Evolutionary conservation across 805 yeast genomes (phyloP).

Genomic region (Metschnikowia gruessii): DNA sequence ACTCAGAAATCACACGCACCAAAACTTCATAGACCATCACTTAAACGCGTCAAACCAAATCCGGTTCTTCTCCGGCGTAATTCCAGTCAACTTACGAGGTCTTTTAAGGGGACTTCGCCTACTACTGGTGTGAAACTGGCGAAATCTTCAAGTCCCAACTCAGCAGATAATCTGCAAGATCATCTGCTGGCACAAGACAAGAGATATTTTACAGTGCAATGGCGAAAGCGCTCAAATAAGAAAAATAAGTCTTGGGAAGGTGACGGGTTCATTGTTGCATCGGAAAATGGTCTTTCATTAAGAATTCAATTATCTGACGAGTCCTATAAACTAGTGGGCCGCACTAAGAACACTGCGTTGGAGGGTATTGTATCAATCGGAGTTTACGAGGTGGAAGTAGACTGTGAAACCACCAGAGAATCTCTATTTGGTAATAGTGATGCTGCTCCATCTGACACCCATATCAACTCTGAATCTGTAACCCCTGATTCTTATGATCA

Average conservation of each 20-base stretch:
- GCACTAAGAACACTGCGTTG: conserved; percentile 12
- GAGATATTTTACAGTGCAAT: conserved; percentile 44
- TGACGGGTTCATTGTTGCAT: conserved; percentile 61
- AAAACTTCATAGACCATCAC: not conserved
- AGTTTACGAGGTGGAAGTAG: conserved; percentile 60
- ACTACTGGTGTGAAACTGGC: not conserved
- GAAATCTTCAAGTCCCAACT: not conserved
- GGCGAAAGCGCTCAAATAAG: conserved; percentile 68
- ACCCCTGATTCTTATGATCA: not conserved
- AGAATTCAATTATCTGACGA: conserved; percentile 26
- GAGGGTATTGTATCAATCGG: conserved; percentile 48
- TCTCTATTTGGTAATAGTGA: conserved; percentile 5
- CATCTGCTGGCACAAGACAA: not conserved
- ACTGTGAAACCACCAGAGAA: conserved; percentile 22
- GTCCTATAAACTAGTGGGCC: conserved; percentile 21
- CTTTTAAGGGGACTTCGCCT: not conserved
- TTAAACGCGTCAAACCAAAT: conserved; percentile 5
- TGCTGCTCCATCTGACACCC: not conserved
- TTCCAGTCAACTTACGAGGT: not conserved
- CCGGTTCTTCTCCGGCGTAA: conserved; percentile 2
- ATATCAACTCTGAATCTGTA: not conserved
- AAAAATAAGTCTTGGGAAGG: conserved; percentile 95
- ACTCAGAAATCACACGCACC: not conserved
- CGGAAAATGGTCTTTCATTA: conserved; percentile 26
- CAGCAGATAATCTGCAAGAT: not conserved